Percentiles rank a stretch among this genome's conserved stretches.
Conservation (phyloP, 2,329 filamentous ascomycete species). For the Canariomyces notabilis region DNA sequence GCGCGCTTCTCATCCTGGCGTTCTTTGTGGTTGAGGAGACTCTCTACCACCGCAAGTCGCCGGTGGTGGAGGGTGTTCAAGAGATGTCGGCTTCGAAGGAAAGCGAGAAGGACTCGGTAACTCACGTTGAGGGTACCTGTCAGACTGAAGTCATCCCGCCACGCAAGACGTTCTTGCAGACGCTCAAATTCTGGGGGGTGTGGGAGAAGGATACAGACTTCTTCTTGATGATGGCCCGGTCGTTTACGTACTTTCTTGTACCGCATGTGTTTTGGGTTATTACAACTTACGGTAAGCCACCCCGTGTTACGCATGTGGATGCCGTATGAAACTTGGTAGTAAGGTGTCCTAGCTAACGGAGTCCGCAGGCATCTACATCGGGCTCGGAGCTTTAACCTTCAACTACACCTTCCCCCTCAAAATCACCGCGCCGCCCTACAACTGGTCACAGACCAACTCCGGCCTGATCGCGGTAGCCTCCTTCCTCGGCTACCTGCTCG, state of each 20-base stretch:
- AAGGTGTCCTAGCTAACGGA: too few species aligned
- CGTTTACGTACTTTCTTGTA: constrained; percentile 40
- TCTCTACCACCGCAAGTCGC: constrained; percentile 17
- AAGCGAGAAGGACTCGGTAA: constrained; percentile 10
- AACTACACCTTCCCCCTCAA: constrained; percentile 42
- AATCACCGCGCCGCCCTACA: constrained; percentile 37
- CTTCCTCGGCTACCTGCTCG: constrained; percentile 32
- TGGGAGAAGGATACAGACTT: constrained; percentile 38
- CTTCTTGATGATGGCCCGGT: constrained; percentile 38
- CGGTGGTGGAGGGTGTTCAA: not conserved
- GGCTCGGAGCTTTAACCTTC: constrained; percentile 41
- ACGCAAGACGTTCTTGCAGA: constrained; percentile 36
- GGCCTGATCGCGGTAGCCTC: constrained; percentile 40
- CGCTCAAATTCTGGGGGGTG: constrained; percentile 36
- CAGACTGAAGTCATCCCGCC: constrained; percentile 23
- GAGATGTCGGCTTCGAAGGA: constrained; percentile 6
- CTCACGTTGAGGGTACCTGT: not conserved
- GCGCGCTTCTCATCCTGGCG: constrained; percentile 20
- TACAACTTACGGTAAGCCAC: constrained; percentile 30
- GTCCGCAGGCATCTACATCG: constrained; percentile 35
- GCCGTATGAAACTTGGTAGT: constrained; percentile 9
- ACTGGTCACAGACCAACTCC: constrained; percentile 37
- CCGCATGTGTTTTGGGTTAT: constrained; percentile 43
- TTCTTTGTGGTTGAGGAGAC: constrained; percentile 26
- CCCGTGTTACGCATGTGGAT: constrained; percentile 8